Percentiles rank a stretch among this genome's conserved stretches.
Conservation (phyloP, 2,329 filamentous ascomycete species). For the Paradendryphiella salina region DNA sequence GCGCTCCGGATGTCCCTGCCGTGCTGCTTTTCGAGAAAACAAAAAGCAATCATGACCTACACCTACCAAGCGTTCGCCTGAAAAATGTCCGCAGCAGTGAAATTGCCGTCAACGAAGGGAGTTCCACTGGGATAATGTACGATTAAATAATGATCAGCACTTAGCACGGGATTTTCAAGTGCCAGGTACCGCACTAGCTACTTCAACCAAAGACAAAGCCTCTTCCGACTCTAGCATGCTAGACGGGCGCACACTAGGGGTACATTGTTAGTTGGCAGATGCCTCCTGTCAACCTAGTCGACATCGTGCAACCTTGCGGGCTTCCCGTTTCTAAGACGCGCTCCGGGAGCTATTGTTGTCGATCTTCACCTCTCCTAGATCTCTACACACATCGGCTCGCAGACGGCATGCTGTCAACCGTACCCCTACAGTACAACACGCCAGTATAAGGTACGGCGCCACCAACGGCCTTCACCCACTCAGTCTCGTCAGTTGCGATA, state of each 20-base stretch:
- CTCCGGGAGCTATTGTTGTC: neutral
- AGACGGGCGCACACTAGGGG: conserved; percentile 1
- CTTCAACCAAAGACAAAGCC: neutral
- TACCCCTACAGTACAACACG: neutral
- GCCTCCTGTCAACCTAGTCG: conserved; percentile 1
- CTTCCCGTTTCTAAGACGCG: conserved; percentile 8
- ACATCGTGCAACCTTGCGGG: conserved; percentile 7
- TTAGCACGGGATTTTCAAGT: neutral
- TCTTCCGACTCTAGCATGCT: conserved; percentile 1
- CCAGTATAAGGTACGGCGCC: conserved; percentile 6
- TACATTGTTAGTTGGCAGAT: conserved; percentile 5
- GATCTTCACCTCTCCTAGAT: neutral
- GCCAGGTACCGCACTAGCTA: conserved; percentile 7
- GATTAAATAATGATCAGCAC: conserved; percentile 7
- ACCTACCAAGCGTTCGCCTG: neutral
- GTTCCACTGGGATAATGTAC: conserved; percentile 6
- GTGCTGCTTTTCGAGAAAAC: neutral
- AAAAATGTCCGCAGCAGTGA: conserved; percentile 2
- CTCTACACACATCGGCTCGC: conserved; percentile 1
- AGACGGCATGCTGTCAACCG: conserved; percentile 1
- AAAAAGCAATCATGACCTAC: conserved; percentile 1
- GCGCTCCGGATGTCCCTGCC: neutral
- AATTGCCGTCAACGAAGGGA: neutral
- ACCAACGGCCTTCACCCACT: neutral
- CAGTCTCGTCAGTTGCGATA: conserved; percentile 5